Conservation (phyloP, 108 stramenopile species). For the Cyclostephanos tholiformis region DNA sequence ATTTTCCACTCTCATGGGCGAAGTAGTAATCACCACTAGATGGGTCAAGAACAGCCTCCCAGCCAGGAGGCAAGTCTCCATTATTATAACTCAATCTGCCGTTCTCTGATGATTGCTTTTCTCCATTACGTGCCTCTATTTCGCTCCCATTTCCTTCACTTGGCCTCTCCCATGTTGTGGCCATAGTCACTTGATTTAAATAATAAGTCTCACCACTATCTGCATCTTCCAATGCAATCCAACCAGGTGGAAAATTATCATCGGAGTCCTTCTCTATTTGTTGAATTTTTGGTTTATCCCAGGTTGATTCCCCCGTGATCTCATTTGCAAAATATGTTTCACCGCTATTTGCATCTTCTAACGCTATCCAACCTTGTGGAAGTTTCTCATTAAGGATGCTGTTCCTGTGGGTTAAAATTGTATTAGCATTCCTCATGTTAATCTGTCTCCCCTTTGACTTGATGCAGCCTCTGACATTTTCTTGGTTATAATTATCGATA, state of each 20-base stretch:
- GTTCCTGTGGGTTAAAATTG: not conserved
- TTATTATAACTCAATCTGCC: not conserved
- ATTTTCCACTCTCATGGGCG: conserved; percentile 37
- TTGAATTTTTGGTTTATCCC: conserved; percentile 16
- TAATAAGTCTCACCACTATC: conserved; percentile 60
- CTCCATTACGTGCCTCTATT: not conserved
- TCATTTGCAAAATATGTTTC: conserved; percentile 81
- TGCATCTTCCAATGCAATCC: conserved; percentile 65
- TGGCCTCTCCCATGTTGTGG: conserved; percentile 68
- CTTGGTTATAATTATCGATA: not conserved
- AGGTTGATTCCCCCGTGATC: conserved; percentile 72
- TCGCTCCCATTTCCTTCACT: not conserved
- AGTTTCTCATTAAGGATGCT: not conserved
- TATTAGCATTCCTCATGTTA: not conserved
- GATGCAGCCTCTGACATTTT: not conserved
- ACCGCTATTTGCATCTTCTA: conserved; percentile 71
- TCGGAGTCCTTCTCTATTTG: not conserved
- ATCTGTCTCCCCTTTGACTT: not conserved
- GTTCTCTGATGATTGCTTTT: conserved; percentile 2
- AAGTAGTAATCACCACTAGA: conserved; percentile 35
- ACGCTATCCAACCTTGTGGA: conserved; percentile 69
- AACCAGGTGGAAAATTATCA: conserved; percentile 45
- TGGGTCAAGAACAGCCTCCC: conserved; percentile 13
- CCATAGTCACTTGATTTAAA: conserved; percentile 54
- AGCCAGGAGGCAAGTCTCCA: conserved; percentile 18